Evolutionary conservation across 176 grass and related monocot genomes (phyloP).

Genomic region (Cenchrus fungigraminus): DNA sequence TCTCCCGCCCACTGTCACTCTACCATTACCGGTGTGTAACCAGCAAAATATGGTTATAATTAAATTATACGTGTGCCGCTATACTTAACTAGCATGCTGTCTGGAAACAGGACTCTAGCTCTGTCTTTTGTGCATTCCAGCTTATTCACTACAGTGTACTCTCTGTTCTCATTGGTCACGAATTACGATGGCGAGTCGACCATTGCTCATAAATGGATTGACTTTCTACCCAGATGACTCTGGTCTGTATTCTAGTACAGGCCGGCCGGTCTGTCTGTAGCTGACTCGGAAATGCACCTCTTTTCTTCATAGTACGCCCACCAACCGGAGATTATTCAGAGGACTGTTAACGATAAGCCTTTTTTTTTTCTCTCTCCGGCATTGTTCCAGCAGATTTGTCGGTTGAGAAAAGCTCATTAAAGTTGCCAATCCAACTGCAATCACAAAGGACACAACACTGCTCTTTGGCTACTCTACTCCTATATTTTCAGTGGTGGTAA

Average conservation of each 20-base stretch:
- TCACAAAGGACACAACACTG: neutral
- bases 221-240: neutral
- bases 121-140: neutral
- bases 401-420: conserved; percentile 7
- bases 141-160: neutral
- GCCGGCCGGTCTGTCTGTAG: neutral
- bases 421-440: neutral
- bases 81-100: conserved; percentile 27
- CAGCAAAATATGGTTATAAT: conserved; percentile 35
- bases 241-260: conserved; percentile 18
- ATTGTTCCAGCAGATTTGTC: neutral
- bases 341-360: neutral
- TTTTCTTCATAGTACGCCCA: conserved; percentile 23
- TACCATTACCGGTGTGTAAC: conserved; percentile 36
- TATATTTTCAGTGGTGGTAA: conserved; percentile 17
- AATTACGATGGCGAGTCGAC: neutral
- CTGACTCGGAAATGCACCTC: conserved; percentile 17
- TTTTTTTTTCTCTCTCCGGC: conserved; percentile 5
- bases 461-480: neutral
- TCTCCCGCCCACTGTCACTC: conserved; percentile 58
- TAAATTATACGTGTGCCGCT: conserved; percentile 11
- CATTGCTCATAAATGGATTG: conserved; percentile 17
- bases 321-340: neutral
- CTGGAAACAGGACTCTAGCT: neutral
- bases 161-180: neutral